Evolutionary conservation across 2,329 filamentous ascomycete species (phyloP).

Genomic region (Aspergillus oerlinghausenensis): DNA sequence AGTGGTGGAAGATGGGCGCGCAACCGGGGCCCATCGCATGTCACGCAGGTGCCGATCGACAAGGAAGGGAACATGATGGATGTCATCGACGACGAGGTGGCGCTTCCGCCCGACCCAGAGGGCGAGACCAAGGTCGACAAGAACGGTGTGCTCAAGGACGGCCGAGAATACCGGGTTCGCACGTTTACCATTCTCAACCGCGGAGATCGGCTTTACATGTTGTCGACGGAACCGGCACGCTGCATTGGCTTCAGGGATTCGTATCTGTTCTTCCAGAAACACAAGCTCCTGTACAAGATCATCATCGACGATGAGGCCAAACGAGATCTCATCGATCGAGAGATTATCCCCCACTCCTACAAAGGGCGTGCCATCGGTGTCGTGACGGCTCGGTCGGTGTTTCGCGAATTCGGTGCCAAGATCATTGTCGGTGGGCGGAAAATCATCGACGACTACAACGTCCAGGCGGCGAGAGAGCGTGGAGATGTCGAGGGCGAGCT

Average conservation of each 20-base stretch:
- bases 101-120: conserved; percentile 77
- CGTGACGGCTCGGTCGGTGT: conserved; percentile 92
- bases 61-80: conserved; percentile 90
- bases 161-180: conserved; percentile 88
- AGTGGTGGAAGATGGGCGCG: conserved; percentile 67
- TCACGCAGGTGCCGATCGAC: conserved; percentile 80
- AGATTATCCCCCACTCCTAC: conserved; percentile 96
- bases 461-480: conserved; percentile 66
- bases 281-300: conserved; percentile 93
- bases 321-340: conserved; percentile 87
- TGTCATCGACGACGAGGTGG: conserved; percentile 87
- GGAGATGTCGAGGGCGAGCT: conserved; percentile 83
- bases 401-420: conserved; percentile 89
- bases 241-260: conserved; percentile 97
- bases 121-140: conserved; percentile 94
- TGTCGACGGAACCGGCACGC: conserved; percentile 93
- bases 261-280: conserved; percentile 98
- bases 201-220: conserved; percentile 87
- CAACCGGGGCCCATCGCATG: conserved; percentile 67
- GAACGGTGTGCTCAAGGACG: conserved; percentile 73
- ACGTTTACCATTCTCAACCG: conserved; percentile 87
- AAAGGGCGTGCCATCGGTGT: conserved; percentile 97
- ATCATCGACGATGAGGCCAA: conserved; percentile 98
- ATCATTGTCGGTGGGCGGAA: conserved; percentile 89
- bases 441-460: conserved; percentile 86